Base-by-base conservation (phyloP, 805 yeast genomes). In the Pichia californica region DNA sequence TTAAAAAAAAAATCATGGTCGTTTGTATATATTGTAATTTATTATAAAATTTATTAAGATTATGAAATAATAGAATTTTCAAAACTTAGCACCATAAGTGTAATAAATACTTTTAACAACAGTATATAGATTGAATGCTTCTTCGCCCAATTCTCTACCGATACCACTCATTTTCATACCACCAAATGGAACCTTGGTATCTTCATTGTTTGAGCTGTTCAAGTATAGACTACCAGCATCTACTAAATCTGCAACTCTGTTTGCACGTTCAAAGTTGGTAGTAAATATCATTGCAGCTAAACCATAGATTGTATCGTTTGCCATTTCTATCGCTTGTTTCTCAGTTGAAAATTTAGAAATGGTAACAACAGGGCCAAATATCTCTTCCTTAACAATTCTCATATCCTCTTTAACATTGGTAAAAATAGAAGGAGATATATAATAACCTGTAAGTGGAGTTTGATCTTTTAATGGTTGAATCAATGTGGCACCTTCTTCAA, bases 281-380 rank as follows among this genome's bases (percentile, higher is more conserved):
- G 94, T 77, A 71, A 86, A 87, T 10, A 87, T 76, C 58, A 89
- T 82, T 5, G 89, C 86, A 9, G 89, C 95, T 44, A 87, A 74
- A 6, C 95, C 95, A 58, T 85, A 87, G 41, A 71, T 72, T 10
- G 88, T 73, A 53, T 75, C 76, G 62, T 87, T 87, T 52, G 94
- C 94, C 47, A 70, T 71, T 48, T 62, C 66, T 23, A 87, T 50
- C 5, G 78, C 95, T 56, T 86, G 89, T 39, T 77, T 82, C 51
- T 79, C 83, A 26, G 79, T 67, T 30, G 67, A 58, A 66, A 87
- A 87, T 62, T 75, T 77, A 45, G 81, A 76, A 29, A 83, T 69
- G 7, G 79, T 70, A 21, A 81, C 87, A 28, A 87, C 95, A 14
- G 95, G 95, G 16, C 95, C 95, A 62, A 87, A 87, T 46, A 87